Conservation (phyloP, 352 stramenopile species). For the Phytophthora pini region DNA sequence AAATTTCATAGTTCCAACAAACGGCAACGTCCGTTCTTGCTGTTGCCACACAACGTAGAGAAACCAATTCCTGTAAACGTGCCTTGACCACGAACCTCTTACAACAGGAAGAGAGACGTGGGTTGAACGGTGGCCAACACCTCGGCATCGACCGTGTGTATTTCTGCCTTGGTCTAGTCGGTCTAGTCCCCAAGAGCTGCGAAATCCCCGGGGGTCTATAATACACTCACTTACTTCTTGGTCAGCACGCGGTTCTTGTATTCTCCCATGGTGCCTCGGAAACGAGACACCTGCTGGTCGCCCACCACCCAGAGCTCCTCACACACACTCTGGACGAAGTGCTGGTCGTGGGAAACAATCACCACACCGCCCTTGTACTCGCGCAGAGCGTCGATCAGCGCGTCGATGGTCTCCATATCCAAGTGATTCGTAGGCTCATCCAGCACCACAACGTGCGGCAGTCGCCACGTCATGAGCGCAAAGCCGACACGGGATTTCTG, state of each 20-base stretch:
- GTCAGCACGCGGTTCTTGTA: conserved; percentile 86
- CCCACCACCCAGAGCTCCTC: conserved; percentile 94
- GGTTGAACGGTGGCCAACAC: too few species aligned
- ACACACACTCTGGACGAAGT: conserved; percentile 97
- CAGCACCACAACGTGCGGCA: conserved; percentile 96
- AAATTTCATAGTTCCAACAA: too few species aligned
- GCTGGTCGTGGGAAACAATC: conserved; percentile 98
- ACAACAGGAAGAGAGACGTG: too few species aligned
- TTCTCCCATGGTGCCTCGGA: conserved; percentile 79
- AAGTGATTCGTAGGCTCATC: conserved; percentile 98
- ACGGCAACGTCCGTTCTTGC: too few species aligned
- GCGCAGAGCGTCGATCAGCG: conserved; percentile 95
- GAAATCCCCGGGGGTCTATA: conserved; percentile 18
- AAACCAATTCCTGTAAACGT: too few species aligned
- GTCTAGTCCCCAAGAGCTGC: conserved; percentile 22
- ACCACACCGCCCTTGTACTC: conserved; percentile 97
- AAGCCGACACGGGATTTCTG: conserved; percentile 96
- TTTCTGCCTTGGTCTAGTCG: conserved; percentile 15
- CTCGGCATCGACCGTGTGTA: background rate
- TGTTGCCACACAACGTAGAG: too few species aligned
- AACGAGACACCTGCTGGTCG: conserved; percentile 76
- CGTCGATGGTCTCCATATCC: conserved; percentile 92
- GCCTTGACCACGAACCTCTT: too few species aligned
- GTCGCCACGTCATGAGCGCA: conserved; percentile 94
- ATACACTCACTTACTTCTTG: conserved; percentile 44